Evolutionary conservation across 1,284 basidiomycete genomes (phyloP).

Genomic region (Fomitopsis palustris): DNA sequence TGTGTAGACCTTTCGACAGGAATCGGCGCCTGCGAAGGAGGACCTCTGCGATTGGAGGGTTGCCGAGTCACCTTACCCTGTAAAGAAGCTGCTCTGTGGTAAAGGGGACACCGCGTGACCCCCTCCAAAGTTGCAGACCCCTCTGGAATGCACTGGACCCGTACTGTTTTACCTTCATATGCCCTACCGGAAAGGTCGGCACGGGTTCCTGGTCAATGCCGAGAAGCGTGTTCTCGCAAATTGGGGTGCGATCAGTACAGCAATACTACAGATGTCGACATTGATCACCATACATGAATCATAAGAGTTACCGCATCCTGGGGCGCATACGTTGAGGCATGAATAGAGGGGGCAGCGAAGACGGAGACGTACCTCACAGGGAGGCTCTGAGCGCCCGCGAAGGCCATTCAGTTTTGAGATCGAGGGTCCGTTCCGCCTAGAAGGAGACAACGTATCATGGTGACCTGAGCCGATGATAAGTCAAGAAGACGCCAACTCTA

Average conservation of each 20-base stretch:
- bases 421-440: background rate
- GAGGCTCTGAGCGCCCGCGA: background rate
- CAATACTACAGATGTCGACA: background rate
- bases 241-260: background rate
- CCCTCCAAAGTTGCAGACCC: background rate
- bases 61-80: background rate
- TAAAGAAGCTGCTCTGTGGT: background rate
- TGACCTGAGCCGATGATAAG: slow-evolving; percentile 6
- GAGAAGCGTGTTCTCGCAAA: background rate
- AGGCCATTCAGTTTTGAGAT: background rate
- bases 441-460: background rate
- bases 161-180: background rate
- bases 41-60: background rate
- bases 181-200: background rate
- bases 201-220: background rate
- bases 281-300: background rate
- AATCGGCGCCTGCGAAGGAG: background rate
- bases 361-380: background rate
- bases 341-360: background rate
- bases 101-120: background rate
- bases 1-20: background rate
- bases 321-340: background rate
- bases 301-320: background rate
- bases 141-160: background rate
- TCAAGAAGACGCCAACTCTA: slow-evolving; percentile 4